A percentile compares a stretch with the other conserved stretches of the same genome.
Evolutionary conservation across 176 grass and related monocot species (phyloP).

Genomic region (Carex pumila): DNA sequence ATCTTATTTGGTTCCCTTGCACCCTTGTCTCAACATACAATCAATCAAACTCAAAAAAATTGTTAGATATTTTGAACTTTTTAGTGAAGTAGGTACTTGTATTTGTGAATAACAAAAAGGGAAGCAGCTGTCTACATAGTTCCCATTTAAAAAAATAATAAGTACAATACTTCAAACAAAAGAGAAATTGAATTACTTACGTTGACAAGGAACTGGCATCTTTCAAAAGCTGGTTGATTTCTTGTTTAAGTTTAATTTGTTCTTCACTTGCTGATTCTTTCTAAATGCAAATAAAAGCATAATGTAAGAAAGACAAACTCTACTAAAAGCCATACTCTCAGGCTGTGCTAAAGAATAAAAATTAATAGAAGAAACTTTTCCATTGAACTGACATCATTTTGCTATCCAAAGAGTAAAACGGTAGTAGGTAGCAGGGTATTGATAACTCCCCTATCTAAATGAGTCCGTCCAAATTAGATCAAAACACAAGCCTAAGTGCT

Average conservation of each 20-base stretch:
- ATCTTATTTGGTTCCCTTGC: not conserved
- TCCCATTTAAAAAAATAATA: not conserved
- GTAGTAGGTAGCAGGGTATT: not conserved
- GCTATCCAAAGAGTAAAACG: not conserved
- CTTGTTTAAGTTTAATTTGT: slow-evolving; percentile 46
- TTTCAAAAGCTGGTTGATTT: slow-evolving; percentile 72
- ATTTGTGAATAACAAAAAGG: not conserved
- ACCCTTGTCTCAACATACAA: not conserved
- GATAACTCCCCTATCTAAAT: not conserved
- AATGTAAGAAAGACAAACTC: not conserved
- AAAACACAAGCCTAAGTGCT: not conserved
- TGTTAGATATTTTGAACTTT: not conserved
- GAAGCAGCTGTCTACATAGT: not conserved
- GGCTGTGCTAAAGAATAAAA: not conserved
- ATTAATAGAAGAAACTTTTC: not conserved
- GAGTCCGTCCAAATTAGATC: not conserved
- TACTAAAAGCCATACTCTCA: not conserved
- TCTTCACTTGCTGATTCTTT: slow-evolving; percentile 44
- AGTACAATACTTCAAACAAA: not conserved
- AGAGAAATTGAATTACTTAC: slow-evolving; percentile 27
- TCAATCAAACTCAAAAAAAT: not conserved
- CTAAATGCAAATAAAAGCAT: slow-evolving; percentile 30
- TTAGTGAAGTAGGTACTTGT: not conserved
- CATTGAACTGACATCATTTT: not conserved
- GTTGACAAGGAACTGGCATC: slow-evolving; percentile 61